Conservation (phyloP, 306 rosid species). For the Acacia acuminata region DNA sequence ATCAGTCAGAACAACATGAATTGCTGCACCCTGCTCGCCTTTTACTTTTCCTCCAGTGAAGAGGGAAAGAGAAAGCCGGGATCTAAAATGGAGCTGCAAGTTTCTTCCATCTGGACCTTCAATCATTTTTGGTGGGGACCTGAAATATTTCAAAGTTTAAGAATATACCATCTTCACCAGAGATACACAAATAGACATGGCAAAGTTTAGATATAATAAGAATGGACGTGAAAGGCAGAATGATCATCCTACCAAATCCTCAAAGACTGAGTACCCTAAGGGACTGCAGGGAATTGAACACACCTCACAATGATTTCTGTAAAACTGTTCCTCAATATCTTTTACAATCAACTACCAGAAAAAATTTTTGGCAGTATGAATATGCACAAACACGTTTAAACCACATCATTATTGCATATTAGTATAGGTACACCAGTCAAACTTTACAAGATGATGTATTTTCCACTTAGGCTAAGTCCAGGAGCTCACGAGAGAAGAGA, state of each 20-base stretch:
- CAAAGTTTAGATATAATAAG: not conserved
- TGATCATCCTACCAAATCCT: not conserved
- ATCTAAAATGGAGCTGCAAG: slow-evolving; percentile 80
- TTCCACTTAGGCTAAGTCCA: not conserved
- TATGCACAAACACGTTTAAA: not conserved
- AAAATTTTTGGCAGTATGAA: not conserved
- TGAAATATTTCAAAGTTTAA: slow-evolving; percentile 46
- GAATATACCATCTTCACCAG: slow-evolving; percentile 18
- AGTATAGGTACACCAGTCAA: not conserved
- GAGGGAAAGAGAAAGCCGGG: slow-evolving; percentile 90
- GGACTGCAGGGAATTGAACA: not conserved
- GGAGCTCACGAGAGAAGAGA: not conserved
- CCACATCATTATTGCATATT: not conserved
- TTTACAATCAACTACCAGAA: not conserved
- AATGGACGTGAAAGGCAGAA: not conserved
- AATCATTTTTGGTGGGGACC: slow-evolving; percentile 94
- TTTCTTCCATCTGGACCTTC: slow-evolving; percentile 92
- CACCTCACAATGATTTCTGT: not conserved
- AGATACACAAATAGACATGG: slow-evolving; percentile 19
- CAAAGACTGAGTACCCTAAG: not conserved
- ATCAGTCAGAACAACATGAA: slow-evolving; percentile 88
- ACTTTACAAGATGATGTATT: slow-evolving; percentile 2
- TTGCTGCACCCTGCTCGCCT: slow-evolving; percentile 98
- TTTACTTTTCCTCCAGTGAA: slow-evolving; percentile 99
- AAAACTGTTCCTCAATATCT: not conserved